A percentile compares a stretch with the other conserved stretches of the same genome.
Evolutionary conservation across 306 rosid genomes (phyloP).

Genomic region (Abrus pulchellus): DNA sequence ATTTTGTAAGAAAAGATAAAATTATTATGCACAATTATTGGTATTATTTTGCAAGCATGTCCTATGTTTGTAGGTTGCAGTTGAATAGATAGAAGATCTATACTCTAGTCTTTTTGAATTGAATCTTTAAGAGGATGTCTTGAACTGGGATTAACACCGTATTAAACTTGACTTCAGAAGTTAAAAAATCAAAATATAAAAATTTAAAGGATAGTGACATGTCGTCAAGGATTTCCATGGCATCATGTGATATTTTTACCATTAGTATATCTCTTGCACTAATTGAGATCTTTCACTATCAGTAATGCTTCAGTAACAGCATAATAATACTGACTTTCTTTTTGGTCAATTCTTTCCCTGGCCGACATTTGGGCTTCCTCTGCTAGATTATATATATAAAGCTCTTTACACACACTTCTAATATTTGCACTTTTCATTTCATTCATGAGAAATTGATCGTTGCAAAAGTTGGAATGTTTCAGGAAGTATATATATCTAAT

Average conservation of each 20-base stretch:
- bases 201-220: background rate
- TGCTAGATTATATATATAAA: background rate
- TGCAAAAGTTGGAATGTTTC: slow-evolving; percentile 11
- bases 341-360: background rate
- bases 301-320: background rate
- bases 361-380: background rate
- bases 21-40: slow-evolving; percentile 7
- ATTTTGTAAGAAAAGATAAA: slow-evolving; percentile 10
- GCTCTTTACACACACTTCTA: slow-evolving; percentile 1
- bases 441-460: slow-evolving; percentile 1
- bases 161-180: background rate
- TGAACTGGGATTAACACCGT: background rate
- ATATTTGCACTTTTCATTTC: slow-evolving; percentile 28
- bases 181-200: slow-evolving; percentile 9
- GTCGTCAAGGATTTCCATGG: background rate
- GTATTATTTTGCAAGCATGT: slow-evolving; percentile 34
- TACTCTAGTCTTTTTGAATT: background rate
- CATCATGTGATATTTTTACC: background rate
- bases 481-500: slow-evolving; percentile 1
- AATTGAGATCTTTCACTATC: background rate
- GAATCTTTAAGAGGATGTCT: background rate
- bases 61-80: background rate
- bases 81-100: background rate
- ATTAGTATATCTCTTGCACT: background rate
- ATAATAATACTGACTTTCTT: background rate